phyloP scores from a whole-genome alignment of 139 green algal genomes.

The Asterochloris erici region DNA sequence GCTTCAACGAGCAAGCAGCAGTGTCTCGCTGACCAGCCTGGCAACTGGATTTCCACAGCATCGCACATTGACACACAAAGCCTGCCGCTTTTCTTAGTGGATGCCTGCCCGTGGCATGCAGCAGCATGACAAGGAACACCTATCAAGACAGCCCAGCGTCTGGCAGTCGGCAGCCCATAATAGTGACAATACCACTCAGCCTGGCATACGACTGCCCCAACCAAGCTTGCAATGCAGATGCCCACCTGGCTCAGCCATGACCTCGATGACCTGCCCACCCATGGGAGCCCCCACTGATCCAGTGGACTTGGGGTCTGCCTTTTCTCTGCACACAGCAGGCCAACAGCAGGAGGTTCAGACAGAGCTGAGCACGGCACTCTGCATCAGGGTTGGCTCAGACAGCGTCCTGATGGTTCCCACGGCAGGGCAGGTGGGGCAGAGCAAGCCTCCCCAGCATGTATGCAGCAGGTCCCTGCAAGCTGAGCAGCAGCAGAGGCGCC shows the following conservation, averaged over 20 bases:
- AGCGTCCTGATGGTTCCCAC: no score
- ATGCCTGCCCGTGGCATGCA: neutral
- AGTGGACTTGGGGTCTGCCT: conserved; percentile 40
- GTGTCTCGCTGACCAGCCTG: neutral
- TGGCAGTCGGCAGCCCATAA: neutral
- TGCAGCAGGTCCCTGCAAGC: no score
- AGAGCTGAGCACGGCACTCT: neutral
- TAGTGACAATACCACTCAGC: no score
- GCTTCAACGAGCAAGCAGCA: neutral
- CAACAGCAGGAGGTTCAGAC: neutral
- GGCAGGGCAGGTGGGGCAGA: no score
- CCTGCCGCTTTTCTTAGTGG: neutral
- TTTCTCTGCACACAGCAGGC: conserved; percentile 32
- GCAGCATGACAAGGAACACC: neutral
- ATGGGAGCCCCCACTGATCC: conserved; percentile 85
- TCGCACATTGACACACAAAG: neutral
- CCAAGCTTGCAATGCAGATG: neutral
- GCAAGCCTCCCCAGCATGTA: no score
- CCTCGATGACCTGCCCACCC: conserved; percentile 86
- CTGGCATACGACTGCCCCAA: no score
- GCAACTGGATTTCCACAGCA: neutral
- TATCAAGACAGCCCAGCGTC: neutral
- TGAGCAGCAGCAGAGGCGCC: no score
- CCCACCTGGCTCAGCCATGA: conserved; percentile 41
- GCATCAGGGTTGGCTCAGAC: no score